Conservation (phyloP, 1,284 basidiomycete genomes). For the Rhodotorula sp. region DNA sequence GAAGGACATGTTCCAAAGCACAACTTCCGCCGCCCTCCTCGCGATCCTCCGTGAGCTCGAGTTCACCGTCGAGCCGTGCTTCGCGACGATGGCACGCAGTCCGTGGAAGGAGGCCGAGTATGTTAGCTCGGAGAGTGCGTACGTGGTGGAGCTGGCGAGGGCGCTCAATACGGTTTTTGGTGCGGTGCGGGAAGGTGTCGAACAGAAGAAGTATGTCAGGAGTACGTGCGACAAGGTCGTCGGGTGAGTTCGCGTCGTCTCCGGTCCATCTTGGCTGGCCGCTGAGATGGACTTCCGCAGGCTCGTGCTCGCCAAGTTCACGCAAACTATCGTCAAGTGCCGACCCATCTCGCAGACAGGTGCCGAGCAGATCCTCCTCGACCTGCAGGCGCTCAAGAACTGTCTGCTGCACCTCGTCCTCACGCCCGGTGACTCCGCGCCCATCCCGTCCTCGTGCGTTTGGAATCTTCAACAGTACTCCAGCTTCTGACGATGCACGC, state of each 20-base stretch:
- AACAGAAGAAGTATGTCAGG: constrained; percentile 87
- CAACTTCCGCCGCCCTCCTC: constrained; percentile 75
- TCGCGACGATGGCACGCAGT: constrained; percentile 69
- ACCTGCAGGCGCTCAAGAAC: constrained; percentile 81
- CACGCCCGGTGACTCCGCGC: constrained; percentile 40
- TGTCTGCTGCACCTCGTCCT: constrained; percentile 75
- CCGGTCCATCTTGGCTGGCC: neutral
- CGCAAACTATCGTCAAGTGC: constrained; percentile 79
- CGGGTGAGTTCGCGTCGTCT: constrained; percentile 57
- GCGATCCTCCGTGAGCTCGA: constrained; percentile 80
- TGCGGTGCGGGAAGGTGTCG: constrained; percentile 67
- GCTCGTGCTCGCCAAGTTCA: constrained; percentile 77
- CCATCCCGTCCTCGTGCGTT: constrained; percentile 41
- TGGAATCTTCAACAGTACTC: neutral
- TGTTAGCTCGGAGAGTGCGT: constrained; percentile 79
- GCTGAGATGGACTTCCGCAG: constrained; percentile 52
- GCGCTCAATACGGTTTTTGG: constrained; percentile 65
- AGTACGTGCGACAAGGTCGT: constrained; percentile 90
- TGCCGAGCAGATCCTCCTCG: constrained; percentile 91
- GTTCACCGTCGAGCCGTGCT: constrained; percentile 68
- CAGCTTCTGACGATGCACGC: neutral
- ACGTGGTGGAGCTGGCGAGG: constrained; percentile 70
- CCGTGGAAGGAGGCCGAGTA: constrained; percentile 74
- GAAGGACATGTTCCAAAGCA: constrained; percentile 82
- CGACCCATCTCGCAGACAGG: constrained; percentile 83